Evolutionary conservation across 345 rosid species (phyloP).

Genomic region (Eucalyptus microcorys): DNA sequence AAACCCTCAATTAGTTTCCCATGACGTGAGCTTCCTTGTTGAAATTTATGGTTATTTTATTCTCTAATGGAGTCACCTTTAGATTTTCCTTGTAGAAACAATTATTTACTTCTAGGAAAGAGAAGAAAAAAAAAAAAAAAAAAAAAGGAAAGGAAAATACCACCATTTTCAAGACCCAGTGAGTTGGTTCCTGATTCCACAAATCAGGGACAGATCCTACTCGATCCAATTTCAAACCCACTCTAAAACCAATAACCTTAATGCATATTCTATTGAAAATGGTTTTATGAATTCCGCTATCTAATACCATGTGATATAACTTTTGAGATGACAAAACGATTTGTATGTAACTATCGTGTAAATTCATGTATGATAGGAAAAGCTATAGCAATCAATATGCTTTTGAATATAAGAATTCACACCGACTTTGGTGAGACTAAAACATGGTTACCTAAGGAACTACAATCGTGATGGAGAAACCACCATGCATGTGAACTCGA

Average conservation of each 20-base stretch:
- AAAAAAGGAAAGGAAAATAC: neutral
- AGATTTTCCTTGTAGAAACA: neutral
- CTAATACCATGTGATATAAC: neutral
- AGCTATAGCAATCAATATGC: neutral
- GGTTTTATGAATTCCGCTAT: neutral
- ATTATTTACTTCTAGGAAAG: neutral
- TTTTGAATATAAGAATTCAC: neutral
- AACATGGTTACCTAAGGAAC: neutral
- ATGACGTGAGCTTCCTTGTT: neutral
- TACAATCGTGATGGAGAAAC: neutral
- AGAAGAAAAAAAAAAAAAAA: neutral
- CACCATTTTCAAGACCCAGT: accelerated
- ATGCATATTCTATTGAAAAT: neutral
- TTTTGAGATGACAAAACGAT: neutral
- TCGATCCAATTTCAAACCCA: neutral
- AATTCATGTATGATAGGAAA: neutral
- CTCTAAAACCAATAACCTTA: accelerated
- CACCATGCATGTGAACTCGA: neutral
- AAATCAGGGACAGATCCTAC: neutral
- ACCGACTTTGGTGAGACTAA: neutral
- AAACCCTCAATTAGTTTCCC: neutral
- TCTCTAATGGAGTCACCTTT: neutral
- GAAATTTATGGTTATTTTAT: neutral
- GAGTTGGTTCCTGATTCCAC: accelerated
- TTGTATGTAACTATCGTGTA: neutral